Evolutionary conservation across 1,284 basidiomycete species (phyloP).

Genomic region (Bondarzewia mesenterica): DNA sequence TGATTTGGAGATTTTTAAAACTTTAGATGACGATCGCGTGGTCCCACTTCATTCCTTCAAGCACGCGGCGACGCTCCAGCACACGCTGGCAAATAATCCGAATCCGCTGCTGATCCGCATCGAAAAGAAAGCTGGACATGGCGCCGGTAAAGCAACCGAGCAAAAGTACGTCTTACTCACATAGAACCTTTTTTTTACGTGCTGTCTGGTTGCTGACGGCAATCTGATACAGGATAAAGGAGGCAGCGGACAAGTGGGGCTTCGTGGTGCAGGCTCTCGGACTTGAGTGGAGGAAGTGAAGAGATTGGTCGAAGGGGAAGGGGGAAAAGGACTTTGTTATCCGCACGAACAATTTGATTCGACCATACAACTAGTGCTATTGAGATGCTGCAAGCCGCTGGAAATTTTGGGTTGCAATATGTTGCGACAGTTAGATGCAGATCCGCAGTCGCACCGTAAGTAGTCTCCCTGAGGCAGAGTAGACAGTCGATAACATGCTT

Average conservation of each 20-base stretch:
- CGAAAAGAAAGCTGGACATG: conserved; percentile 76
- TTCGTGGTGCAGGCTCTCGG: conserved; percentile 66
- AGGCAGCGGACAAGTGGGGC: conserved; percentile 69
- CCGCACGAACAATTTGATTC: too few species aligned
- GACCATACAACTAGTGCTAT: too few species aligned
- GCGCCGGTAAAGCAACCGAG: conserved; percentile 72
- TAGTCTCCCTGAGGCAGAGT: too few species aligned
- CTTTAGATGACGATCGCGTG: conserved; percentile 72
- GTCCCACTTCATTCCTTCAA: conserved; percentile 82
- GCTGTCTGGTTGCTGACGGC: background rate
- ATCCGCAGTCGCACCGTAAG: too few species aligned
- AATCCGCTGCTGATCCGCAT: conserved; percentile 69
- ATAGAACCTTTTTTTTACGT: background rate
- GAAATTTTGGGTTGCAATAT: too few species aligned
- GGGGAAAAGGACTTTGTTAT: too few species aligned
- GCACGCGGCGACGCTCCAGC: conserved; percentile 65
- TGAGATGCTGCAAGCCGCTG: too few species aligned
- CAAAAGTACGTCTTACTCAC: conserved; percentile 39
- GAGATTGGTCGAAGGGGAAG: too few species aligned
- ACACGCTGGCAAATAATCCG: conserved; percentile 52
- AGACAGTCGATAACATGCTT: too few species aligned
- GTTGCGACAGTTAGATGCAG: too few species aligned
- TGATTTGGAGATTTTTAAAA: background rate
- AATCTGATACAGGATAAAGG: conserved; percentile 48
- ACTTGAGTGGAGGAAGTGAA: conserved; percentile 26